Conservation (phyloP, 768 basidiomycete species). For the Rhodotorula graminis region DNA sequence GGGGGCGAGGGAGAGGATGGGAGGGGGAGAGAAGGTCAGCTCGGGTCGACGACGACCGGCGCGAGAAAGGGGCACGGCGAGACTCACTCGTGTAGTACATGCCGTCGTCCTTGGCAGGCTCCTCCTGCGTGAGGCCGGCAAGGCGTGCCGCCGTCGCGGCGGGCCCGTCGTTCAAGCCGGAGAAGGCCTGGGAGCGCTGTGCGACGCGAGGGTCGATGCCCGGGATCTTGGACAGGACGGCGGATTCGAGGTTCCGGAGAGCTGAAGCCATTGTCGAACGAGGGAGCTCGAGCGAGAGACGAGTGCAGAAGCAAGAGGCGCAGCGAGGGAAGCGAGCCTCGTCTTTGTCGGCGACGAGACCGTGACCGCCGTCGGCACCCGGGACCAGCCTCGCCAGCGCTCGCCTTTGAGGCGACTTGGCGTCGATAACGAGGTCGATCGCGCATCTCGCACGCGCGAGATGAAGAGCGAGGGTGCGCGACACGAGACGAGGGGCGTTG, state of each 20-base stretch:
- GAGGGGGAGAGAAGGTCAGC: not conserved
- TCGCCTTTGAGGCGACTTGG: not conserved
- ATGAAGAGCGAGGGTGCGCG: too few species aligned
- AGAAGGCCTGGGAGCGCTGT: constrained; percentile 44
- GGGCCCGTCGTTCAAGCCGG: constrained; percentile 45
- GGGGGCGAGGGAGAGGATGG: not conserved
- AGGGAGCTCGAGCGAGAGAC: not conserved
- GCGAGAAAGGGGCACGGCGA: too few species aligned
- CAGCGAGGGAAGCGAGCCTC: not conserved
- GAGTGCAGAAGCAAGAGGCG: not conserved
- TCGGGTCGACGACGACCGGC: too few species aligned
- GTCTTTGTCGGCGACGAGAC: too few species aligned
- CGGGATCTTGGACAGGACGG: constrained; percentile 37
- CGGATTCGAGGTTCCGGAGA: not conserved
- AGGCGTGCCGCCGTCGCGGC: constrained; percentile 43
- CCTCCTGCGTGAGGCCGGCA: constrained; percentile 42
- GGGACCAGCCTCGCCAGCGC: not conserved
- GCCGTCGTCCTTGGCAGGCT: constrained; percentile 42
- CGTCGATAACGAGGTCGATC: not conserved
- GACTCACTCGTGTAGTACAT: constrained; percentile 31
- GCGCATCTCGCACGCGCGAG: constrained; percentile 3
- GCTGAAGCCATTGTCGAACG: not conserved
- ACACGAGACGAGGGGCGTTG: too few species aligned
- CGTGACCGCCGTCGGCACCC: too few species aligned
- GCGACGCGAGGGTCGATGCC: constrained; percentile 45